These are phyloP conservation scores for Serendipita sp. DNA, from an alignment of 768 basidiomycete genomes.

Conservation along the genomic window DNA sequence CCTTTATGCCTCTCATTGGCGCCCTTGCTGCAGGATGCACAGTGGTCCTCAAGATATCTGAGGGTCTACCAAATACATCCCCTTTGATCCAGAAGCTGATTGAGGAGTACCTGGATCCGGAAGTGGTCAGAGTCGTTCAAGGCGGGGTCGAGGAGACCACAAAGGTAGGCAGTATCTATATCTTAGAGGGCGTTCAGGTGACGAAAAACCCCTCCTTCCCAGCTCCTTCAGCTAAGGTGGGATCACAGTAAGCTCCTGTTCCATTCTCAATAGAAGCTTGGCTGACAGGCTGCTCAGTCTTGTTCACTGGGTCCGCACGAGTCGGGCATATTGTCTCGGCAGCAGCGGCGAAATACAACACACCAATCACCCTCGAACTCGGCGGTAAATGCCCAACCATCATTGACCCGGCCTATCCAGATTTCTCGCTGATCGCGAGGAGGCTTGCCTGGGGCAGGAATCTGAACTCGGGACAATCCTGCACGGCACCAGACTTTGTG, in stretches of 20 bases:
- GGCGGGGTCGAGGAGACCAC: not conserved
- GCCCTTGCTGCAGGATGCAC: not conserved
- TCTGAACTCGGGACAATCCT: constrained; percentile 19
- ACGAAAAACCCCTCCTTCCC: not conserved
- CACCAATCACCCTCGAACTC: constrained; percentile 40
- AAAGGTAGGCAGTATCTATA: not conserved
- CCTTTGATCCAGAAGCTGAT: not conserved
- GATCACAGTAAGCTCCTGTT: not conserved
- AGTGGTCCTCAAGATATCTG: not conserved
- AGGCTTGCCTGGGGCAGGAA: constrained; percentile 19
- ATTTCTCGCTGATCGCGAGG: constrained; percentile 15
- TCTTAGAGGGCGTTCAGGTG: too few relatives aligned
- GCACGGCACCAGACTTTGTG: constrained; percentile 26
- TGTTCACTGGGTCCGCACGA: constrained; percentile 36
- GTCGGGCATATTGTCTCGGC: constrained; percentile 34
- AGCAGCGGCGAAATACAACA: constrained; percentile 39
- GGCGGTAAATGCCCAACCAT: constrained; percentile 39
- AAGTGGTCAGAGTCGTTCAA: not conserved
- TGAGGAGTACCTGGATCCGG: not conserved
- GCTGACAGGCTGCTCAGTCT: not conserved
- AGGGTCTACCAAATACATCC: not conserved
- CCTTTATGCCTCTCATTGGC: not conserved
- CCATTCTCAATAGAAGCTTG: not conserved
- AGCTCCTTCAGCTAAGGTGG: constrained; percentile 3
- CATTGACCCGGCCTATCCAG: constrained; percentile 20